phyloP scores from a whole-genome alignment of 371 early-diverging fungal species.

The Mortierella sp. region DNA sequence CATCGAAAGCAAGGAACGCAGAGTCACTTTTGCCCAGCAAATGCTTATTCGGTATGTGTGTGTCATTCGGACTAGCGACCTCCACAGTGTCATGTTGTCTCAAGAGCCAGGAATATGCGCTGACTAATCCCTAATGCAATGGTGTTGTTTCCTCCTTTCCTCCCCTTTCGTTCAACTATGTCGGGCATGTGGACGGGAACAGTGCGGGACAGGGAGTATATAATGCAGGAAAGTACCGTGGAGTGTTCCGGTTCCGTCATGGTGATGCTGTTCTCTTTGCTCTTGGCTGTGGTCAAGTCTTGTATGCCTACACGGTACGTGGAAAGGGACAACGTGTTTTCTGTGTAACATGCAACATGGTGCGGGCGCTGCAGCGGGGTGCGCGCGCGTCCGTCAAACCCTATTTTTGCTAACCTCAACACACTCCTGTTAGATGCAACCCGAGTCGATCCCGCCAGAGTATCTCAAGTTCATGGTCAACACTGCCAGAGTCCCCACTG shows the following conservation, averaged over 20 bases:
- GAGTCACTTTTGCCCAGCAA: slow-evolving; percentile 73
- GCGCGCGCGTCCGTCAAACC: too few relatives aligned
- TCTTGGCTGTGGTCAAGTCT: slow-evolving; percentile 65
- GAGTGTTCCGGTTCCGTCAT: slow-evolving; percentile 70
- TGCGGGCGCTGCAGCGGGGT: too few relatives aligned
- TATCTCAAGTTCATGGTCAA: slow-evolving; percentile 73
- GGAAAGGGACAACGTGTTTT: too few relatives aligned
- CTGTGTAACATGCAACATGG: neutral
- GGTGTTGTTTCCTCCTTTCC: slow-evolving; percentile 15
- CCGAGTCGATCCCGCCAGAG: slow-evolving; percentile 71
- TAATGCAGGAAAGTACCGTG: slow-evolving; percentile 69
- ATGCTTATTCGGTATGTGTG: slow-evolving; percentile 44
- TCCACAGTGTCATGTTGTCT: too few relatives aligned
- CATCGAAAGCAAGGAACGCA: slow-evolving; percentile 66
- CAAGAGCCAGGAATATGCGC: too few relatives aligned
- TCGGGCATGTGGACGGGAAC: neutral
- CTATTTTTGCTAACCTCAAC: too few relatives aligned
- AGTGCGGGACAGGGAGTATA: slow-evolving; percentile 69
- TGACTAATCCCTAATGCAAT: neutral
- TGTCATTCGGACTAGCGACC: too few relatives aligned
- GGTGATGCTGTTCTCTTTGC: slow-evolving; percentile 75
- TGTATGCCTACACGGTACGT: slow-evolving; percentile 75
- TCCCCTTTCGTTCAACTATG: neutral
- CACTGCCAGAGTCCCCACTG: slow-evolving; percentile 70
- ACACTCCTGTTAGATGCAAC: slow-evolving; percentile 60